A percentile compares a stretch with the other conserved stretches of the same genome.
phyloP scores from a whole-genome alignment of 805 yeast genomes.

The Yarrowia phangngaensis region DNA sequence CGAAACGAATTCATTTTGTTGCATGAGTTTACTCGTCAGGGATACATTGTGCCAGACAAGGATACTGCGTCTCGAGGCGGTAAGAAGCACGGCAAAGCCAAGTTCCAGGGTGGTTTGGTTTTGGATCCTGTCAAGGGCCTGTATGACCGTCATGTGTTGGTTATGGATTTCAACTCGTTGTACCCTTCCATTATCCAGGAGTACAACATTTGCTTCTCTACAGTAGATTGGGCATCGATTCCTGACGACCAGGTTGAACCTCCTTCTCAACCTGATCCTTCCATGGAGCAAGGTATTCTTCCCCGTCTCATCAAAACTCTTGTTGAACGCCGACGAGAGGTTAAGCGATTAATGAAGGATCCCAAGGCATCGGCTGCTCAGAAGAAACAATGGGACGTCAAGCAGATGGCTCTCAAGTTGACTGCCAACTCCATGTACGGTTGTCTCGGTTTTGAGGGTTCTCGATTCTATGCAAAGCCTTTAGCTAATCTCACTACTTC shows the following conservation, averaged over 20 bases:
- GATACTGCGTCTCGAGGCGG: constrained; percentile 44
- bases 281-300: constrained; percentile 68
- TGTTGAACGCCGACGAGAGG: constrained; percentile 89
- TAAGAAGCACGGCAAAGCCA: constrained; percentile 59
- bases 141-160: constrained; percentile 81
- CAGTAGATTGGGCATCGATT: constrained; percentile 64
- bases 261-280: constrained; percentile 63
- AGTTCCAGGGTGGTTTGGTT: constrained; percentile 88
- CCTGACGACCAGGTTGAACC: constrained; percentile 52
- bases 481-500: constrained; percentile 92
- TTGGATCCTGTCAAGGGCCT: constrained; percentile 95
- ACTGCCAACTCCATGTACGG: constrained; percentile 99
- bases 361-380: constrained; percentile 54
- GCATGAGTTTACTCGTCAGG: constrained; percentile 81
- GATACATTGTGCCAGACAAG: constrained; percentile 85
- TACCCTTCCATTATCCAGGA: constrained; percentile 98
- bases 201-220: constrained; percentile 93
- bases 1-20: constrained; percentile 88
- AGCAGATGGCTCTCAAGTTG: constrained; percentile 90
- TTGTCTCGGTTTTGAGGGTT: constrained; percentile 86
- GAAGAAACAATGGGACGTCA: constrained; percentile 87
- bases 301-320: constrained; percentile 79
- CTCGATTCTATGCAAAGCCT: constrained; percentile 93
- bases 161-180: constrained; percentile 96
- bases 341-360: constrained; percentile 76